phyloP scores from a whole-genome alignment of 768 basidiomycete genomes.

The Lenzites betulinus region DNA sequence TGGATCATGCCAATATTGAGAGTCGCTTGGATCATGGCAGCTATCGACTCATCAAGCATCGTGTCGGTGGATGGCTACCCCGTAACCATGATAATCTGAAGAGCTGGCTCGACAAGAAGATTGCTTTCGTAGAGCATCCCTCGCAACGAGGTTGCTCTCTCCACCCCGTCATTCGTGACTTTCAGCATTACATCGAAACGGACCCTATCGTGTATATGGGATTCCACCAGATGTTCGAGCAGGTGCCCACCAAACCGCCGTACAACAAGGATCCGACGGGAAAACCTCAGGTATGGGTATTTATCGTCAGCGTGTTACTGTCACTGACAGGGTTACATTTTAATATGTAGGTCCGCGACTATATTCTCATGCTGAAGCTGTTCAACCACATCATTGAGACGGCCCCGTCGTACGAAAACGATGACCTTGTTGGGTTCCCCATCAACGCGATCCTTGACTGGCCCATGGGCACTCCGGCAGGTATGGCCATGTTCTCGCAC shows the following conservation, averaged over 20 bases:
- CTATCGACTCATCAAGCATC: constrained; percentile 5
- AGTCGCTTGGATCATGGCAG: not conserved
- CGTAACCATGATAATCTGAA: constrained; percentile 6
- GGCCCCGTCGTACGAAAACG: constrained; percentile 43
- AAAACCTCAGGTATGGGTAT: constrained; percentile 3
- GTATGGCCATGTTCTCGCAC: constrained; percentile 39
- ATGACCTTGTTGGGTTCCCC: constrained; percentile 47
- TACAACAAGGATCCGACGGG: constrained; percentile 16
- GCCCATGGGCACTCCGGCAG: constrained; percentile 43
- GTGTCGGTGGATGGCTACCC: constrained; percentile 16
- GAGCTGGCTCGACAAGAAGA: constrained; percentile 14
- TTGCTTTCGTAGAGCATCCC: constrained; percentile 13
- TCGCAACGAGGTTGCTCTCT: constrained; percentile 7
- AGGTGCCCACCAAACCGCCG: constrained; percentile 21
- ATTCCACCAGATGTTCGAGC: constrained; percentile 40
- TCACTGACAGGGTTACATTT: not conserved
- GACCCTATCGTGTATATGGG: constrained; percentile 37
- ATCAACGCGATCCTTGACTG: constrained; percentile 49
- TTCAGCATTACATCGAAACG: constrained; percentile 24
- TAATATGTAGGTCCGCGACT: constrained; percentile 41
- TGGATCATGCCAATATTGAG: not conserved
- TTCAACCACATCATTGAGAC: constrained; percentile 46
- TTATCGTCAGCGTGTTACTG: no score
- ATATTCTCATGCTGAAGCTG: constrained; percentile 41
- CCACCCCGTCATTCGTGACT: constrained; percentile 28